Evolutionary conservation across 192 early-diverging fungal genomes (phyloP).

Genomic region (Phlyctochytrium bullatum): DNA sequence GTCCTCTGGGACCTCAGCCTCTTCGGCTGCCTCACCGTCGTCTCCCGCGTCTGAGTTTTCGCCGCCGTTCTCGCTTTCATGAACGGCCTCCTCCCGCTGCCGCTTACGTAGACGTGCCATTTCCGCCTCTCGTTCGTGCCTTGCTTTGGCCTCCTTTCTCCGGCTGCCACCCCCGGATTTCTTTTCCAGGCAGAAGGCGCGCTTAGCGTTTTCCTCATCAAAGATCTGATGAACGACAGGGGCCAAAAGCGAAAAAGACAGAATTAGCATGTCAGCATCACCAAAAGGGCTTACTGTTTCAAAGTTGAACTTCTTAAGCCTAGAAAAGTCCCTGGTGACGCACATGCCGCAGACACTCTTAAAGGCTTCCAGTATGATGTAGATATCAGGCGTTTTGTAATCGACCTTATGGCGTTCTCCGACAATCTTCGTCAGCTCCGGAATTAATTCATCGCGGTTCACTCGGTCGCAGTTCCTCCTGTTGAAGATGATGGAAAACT

Average conservation of each 20-base stretch:
- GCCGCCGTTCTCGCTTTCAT: neutral
- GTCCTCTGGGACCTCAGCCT: no score
- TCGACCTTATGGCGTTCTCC: constrained; percentile 34
- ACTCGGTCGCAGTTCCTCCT: constrained; percentile 31
- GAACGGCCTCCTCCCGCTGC: no score
- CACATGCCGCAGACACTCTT: constrained; percentile 44
- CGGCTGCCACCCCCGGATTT: neutral
- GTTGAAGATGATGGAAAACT: constrained; percentile 38
- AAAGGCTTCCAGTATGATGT: constrained; percentile 43
- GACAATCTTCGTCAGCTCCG: constrained; percentile 31
- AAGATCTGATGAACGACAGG: constrained; percentile 1
- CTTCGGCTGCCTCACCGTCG: neutral
- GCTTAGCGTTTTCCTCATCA: neutral
- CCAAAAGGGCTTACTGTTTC: constrained; percentile 25
- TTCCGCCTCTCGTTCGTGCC: no score
- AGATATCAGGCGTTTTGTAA: constrained; percentile 33
- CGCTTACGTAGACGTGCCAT: no score
- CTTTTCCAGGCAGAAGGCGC: neutral
- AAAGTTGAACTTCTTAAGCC: constrained; percentile 43
- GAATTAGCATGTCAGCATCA: neutral
- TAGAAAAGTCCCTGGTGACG: constrained; percentile 38
- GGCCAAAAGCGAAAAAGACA: neutral
- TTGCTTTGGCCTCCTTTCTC: constrained; percentile 1
- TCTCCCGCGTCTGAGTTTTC: neutral
- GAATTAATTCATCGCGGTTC: constrained; percentile 35